A percentile compares a stretch with the other conserved stretches of the same genome.
These are phyloP conservation scores for Microthyrium microscopicum DNA, from an alignment of 2,329 filamentous ascomycete genomes.

Conservation along the genomic window DNA sequence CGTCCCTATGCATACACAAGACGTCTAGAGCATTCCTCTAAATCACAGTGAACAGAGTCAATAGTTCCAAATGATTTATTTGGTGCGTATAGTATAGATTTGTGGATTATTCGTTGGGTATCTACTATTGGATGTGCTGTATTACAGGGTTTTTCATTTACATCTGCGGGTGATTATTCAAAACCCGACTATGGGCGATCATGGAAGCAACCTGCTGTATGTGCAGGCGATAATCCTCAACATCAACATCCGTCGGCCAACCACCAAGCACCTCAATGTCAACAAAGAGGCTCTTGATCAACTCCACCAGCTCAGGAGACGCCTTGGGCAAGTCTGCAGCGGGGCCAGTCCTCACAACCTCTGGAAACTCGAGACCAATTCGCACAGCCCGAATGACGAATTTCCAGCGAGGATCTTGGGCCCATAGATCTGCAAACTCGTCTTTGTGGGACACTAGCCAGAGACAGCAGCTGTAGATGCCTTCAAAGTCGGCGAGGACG, in stretches of 20 bases:
- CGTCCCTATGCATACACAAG: too few relatives aligned
- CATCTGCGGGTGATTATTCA: too few relatives aligned
- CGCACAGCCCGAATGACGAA: slow-evolving; percentile 23
- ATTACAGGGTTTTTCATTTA: too few relatives aligned
- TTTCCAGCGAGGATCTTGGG: slow-evolving; percentile 14
- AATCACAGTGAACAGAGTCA: too few relatives aligned
- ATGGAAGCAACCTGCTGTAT: too few relatives aligned
- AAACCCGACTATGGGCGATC: too few relatives aligned
- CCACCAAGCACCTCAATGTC: slow-evolving; percentile 23
- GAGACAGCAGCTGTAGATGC: slow-evolving; percentile 37
- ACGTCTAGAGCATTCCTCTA: too few relatives aligned
- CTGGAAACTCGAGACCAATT: slow-evolving; percentile 23
- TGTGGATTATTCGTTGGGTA: too few relatives aligned
- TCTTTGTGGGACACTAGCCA: slow-evolving; percentile 41
- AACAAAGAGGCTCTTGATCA: slow-evolving; percentile 19
- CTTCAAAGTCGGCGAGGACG: slow-evolving; percentile 40
- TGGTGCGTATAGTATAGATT: too few relatives aligned
- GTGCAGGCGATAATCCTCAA: slow-evolving; percentile 17
- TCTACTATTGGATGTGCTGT: too few relatives aligned
- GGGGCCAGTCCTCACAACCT: slow-evolving; percentile 8
- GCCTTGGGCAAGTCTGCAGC: slow-evolving; percentile 9
- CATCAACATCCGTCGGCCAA: slow-evolving; percentile 27
- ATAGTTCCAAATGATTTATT: too few relatives aligned
- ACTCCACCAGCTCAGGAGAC: slow-evolving; percentile 16
- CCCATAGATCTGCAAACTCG: slow-evolving; percentile 13